These are phyloP conservation scores for Litchi chinensis DNA, from an alignment of 345 rosid species.

Conservation along the genomic window DNA sequence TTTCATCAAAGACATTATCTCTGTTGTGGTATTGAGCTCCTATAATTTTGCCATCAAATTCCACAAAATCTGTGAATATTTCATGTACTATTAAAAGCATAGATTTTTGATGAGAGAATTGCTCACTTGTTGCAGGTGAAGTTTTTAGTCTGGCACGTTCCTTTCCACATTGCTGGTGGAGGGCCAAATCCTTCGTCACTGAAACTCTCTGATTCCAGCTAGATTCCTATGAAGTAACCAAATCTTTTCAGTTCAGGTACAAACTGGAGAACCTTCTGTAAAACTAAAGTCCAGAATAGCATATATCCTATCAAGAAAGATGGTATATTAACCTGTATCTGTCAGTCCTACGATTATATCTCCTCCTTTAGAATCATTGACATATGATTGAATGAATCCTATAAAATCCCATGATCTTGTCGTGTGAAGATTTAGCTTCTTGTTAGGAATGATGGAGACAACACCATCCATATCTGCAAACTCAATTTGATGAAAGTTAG, in stretches of 20 bases:
- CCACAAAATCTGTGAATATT: neutral
- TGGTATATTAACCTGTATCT: slow-evolving; percentile 27
- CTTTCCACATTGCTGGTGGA: slow-evolving; percentile 37
- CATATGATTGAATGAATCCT: slow-evolving; percentile 17
- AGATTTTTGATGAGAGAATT: neutral
- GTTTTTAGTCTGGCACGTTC: slow-evolving; percentile 26
- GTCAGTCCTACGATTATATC: slow-evolving; percentile 30
- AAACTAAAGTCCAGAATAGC: neutral
- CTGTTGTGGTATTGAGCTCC: slow-evolving; percentile 32
- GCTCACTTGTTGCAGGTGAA: slow-evolving; percentile 41
- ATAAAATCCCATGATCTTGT: slow-evolving; percentile 40
- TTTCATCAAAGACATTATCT: neutral
- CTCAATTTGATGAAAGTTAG: neutral
- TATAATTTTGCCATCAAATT: slow-evolving; percentile 30
- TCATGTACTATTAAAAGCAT: neutral
- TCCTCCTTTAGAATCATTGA: neutral
- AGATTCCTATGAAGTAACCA: slow-evolving; percentile 24
- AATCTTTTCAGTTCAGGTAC: neutral
- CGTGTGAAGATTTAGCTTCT: slow-evolving; percentile 29
- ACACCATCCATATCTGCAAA: slow-evolving; percentile 28
- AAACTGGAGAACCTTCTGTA: no score
- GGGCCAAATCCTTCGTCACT: slow-evolving; percentile 23
- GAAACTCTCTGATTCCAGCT: slow-evolving; percentile 37
- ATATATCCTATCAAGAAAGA: neutral
- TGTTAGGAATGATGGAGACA: slow-evolving; percentile 32